phyloP scores from a whole-genome alignment of 1,284 basidiomycete genomes.

The Rhodotorula sp. region DNA sequence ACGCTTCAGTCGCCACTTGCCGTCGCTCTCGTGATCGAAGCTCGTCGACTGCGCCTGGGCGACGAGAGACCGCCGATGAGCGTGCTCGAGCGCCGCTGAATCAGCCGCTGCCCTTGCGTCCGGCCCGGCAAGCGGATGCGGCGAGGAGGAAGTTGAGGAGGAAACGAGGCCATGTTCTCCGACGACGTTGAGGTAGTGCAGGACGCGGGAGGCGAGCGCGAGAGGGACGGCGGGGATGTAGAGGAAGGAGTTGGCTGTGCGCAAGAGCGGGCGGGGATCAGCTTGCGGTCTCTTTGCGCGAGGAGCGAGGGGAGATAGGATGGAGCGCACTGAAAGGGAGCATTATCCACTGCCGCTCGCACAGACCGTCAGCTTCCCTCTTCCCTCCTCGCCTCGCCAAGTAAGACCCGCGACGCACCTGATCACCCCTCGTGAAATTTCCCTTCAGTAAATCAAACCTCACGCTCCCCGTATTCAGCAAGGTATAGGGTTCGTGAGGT shows the following conservation, averaged over 20 bases:
- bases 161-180: conserved; percentile 35
- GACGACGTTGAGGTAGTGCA: conserved; percentile 42
- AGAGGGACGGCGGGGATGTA: conserved; percentile 33
- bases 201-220: conserved; percentile 26
- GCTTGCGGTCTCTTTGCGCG: neutral
- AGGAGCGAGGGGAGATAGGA: neutral
- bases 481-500: conserved; percentile 21
- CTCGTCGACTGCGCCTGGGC: neutral
- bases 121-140: neutral
- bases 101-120: neutral
- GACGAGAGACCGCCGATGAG: neutral
- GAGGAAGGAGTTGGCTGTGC: conserved; percentile 36
- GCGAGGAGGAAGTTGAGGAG: neutral
- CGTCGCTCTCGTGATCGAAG: neutral
- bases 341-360: conserved; percentile 31
- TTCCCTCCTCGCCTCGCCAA: too few species aligned
- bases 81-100: conserved; percentile 18
- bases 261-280: neutral
- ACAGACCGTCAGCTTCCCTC: too few species aligned
- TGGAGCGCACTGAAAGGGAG: conserved; percentile 35
- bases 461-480: conserved; percentile 45
- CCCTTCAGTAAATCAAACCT: conserved; percentile 47
- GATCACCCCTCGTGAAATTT: conserved; percentile 45
- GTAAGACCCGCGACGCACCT: conserved; percentile 15
- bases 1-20: neutral